Percentiles rank a stretch among this genome's conserved stretches.
Evolutionary conservation across 2,329 filamentous ascomycete genomes (phyloP).

Genomic region (Pezicula neosporulosa): DNA sequence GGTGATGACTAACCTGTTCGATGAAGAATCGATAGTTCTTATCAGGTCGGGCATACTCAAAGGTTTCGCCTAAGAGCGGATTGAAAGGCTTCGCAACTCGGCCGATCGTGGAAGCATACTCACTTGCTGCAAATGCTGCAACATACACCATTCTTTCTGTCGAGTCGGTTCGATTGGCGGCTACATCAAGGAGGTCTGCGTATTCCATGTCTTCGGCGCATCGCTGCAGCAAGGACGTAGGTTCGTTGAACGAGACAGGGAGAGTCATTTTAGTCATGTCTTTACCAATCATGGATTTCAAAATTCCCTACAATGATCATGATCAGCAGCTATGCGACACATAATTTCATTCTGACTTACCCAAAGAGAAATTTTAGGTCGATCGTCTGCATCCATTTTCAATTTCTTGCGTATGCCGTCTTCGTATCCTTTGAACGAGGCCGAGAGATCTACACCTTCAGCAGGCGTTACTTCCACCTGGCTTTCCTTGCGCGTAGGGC

Average conservation of each 20-base stretch:
- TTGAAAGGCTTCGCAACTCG: slow-evolving; percentile 99
- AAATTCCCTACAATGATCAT: slow-evolving; percentile 62
- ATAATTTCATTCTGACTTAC: slow-evolving; percentile 48
- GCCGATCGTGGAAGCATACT: slow-evolving; percentile 95
- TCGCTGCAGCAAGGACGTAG: slow-evolving; percentile 90
- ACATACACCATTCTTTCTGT: slow-evolving; percentile 93
- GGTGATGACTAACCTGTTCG: slow-evolving; percentile 97
- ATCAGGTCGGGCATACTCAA: slow-evolving; percentile 92
- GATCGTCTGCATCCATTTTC: slow-evolving; percentile 86
- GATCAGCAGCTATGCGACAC: slow-evolving; percentile 17
- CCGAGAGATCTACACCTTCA: slow-evolving; percentile 60
- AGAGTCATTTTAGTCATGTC: slow-evolving; percentile 99
- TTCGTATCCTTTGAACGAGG: slow-evolving; percentile 87
- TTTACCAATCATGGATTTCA: slow-evolving; percentile 99
- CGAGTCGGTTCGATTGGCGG: slow-evolving; percentile 80
- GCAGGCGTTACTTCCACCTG: slow-evolving; percentile 37
- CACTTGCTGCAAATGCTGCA: slow-evolving; percentile 90
- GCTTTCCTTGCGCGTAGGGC: slow-evolving; percentile 36
- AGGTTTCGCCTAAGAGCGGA: slow-evolving; percentile 91
- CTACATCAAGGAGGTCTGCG: slow-evolving; percentile 83
- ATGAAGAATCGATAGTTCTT: slow-evolving; percentile 98
- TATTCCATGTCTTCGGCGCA: slow-evolving; percentile 99
- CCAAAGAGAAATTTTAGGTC: slow-evolving; percentile 94
- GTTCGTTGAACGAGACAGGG: slow-evolving; percentile 97
- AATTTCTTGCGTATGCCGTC: slow-evolving; percentile 76